Percentiles rank a stretch among this genome's conserved stretches.
Conservation (phyloP, 192 early-diverging fungal genomes). For the Spinellus fusiger region DNA sequence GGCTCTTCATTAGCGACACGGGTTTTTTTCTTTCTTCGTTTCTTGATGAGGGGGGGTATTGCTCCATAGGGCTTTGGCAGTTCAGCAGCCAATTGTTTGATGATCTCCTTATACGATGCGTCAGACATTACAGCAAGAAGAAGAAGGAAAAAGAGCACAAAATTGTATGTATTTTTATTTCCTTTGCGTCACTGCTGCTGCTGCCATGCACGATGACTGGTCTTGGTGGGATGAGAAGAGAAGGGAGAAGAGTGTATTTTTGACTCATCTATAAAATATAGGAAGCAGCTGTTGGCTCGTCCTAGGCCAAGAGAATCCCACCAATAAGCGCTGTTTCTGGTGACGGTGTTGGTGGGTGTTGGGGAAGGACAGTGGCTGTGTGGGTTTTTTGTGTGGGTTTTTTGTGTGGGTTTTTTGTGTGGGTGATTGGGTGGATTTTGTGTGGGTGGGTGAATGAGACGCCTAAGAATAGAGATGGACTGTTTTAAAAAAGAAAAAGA, state of each 20-base stretch:
- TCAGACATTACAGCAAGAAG: neutral
- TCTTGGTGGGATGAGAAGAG: constrained; percentile 3
- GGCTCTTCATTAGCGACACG: neutral
- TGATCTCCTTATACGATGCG: constrained; percentile 25
- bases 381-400: neutral
- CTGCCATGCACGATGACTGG: constrained; percentile 12
- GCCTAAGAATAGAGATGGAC: too few species aligned
- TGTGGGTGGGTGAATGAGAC: too few species aligned
- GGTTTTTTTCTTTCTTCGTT: constrained; percentile 18
- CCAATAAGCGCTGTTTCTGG: neutral
- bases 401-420: too few species aligned
- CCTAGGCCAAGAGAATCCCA: neutral
- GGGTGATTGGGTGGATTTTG: too few species aligned
- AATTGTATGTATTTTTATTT: neutral
- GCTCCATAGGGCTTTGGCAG: constrained; percentile 29
- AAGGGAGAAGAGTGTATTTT: neutral
- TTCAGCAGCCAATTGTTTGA: constrained; percentile 29
- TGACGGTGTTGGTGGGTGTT: neutral
- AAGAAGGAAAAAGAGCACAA: neutral
- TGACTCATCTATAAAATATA: neutral
- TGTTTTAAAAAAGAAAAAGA: too few species aligned
- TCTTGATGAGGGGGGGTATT: constrained; percentile 25
- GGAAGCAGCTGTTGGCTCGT: neutral
- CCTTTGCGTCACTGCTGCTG: neutral
- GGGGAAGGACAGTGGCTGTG: neutral